These are phyloP conservation scores for Colletotrichum sojae DNA, from an alignment of 2,329 filamentous ascomycete genomes.

Conservation along the genomic window DNA sequence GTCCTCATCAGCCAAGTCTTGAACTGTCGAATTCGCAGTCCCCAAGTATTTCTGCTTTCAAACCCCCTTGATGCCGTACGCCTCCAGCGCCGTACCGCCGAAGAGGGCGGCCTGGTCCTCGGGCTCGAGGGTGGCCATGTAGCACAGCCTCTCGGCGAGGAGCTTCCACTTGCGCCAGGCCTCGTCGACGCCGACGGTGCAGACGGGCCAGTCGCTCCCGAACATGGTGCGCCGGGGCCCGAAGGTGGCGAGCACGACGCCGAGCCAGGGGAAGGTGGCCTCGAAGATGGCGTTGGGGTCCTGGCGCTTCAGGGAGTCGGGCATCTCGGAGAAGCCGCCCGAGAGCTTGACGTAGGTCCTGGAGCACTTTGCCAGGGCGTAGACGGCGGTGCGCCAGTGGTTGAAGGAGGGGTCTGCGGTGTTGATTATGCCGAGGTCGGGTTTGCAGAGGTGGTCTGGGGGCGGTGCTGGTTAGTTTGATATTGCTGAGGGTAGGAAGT, in stretches of 20 bases:
- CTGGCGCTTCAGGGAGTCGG: slow-evolving; percentile 64
- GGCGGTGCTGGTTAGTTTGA: neutral
- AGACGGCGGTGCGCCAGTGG: slow-evolving; percentile 79
- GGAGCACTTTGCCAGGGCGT: slow-evolving; percentile 73
- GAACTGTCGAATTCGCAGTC: neutral
- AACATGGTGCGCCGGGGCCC: slow-evolving; percentile 85
- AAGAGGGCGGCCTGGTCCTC: slow-evolving; percentile 78
- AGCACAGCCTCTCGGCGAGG: slow-evolving; percentile 78
- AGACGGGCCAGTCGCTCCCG: slow-evolving; percentile 94
- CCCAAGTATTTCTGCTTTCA: neutral
- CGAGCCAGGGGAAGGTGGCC: slow-evolving; percentile 78
- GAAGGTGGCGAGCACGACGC: slow-evolving; percentile 80
- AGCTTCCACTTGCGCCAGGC: slow-evolving; percentile 84
- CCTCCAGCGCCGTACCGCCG: slow-evolving; percentile 78
- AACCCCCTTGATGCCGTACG: slow-evolving; percentile 66
- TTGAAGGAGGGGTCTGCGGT: slow-evolving; percentile 71
- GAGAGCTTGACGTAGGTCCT: slow-evolving; percentile 93
- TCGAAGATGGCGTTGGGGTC: slow-evolving; percentile 72
- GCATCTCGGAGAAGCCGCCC: slow-evolving; percentile 84
- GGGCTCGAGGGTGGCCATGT: slow-evolving; percentile 71
- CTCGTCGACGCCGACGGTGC: slow-evolving; percentile 72
- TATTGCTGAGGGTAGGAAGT: neutral
- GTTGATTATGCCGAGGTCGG: slow-evolving; percentile 77
- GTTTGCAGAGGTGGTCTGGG: slow-evolving; percentile 91
- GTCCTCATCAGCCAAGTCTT: no score